Conservation (phyloP, 352 stramenopile species). For the Phytophthora agathidicida region DNA sequence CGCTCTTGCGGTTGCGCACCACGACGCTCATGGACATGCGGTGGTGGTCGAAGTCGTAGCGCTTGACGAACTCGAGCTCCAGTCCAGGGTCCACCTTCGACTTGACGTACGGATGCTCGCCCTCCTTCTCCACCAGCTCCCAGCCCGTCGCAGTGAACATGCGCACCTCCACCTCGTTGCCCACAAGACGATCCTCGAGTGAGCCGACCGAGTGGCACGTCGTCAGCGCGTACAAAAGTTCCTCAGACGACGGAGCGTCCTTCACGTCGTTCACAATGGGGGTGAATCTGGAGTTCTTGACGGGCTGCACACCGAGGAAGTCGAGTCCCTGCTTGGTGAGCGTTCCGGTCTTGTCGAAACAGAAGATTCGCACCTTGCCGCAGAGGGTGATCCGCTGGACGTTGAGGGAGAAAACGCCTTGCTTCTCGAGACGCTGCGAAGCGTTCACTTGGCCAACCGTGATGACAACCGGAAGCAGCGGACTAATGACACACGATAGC, state of each 20-base stretch:
- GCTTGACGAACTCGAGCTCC: constrained; percentile 63
- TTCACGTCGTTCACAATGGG: constrained; percentile 19
- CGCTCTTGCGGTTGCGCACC: constrained; percentile 44
- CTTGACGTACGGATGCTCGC: constrained; percentile 22
- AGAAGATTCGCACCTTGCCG: no score
- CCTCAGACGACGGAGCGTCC: constrained; percentile 6
- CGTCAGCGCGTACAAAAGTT: constrained; percentile 44
- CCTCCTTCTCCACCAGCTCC: constrained; percentile 40
- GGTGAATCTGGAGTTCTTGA: constrained; percentile 14
- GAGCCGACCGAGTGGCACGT: constrained; percentile 65
- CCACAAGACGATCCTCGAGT: constrained; percentile 53
- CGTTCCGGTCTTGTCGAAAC: constrained; percentile 89
- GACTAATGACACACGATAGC: constrained; percentile 55
- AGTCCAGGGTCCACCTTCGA: constrained; percentile 16
- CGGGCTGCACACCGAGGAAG: constrained; percentile 48
- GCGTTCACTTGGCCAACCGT: constrained; percentile 71
- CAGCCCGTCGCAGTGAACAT: constrained; percentile 73
- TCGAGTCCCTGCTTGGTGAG: constrained; percentile 80
- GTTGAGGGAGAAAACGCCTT: no score
- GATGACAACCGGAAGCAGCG: constrained; percentile 75
- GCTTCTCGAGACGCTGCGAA: no score
- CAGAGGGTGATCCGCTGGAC: no score
- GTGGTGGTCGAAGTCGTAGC: constrained; percentile 85
- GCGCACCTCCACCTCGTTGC: constrained; percentile 75
- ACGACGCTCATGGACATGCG: constrained; percentile 84